These are phyloP conservation scores for Pyricularia sp. DNA, from an alignment of 2,329 filamentous ascomycete species.

Conservation along the genomic window DNA sequence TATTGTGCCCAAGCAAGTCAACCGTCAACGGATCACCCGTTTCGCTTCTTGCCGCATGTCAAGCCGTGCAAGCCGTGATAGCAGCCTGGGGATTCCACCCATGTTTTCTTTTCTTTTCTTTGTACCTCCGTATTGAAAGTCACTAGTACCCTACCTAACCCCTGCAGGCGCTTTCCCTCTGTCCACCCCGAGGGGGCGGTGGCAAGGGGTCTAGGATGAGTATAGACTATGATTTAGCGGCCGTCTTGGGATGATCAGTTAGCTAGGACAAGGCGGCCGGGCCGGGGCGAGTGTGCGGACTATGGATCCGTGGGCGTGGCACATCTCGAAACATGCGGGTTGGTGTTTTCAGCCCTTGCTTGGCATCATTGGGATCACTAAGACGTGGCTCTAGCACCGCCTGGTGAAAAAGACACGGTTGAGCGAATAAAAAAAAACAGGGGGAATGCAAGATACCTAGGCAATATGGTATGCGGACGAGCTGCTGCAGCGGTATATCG, in stretches of 20 bases:
- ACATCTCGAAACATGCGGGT: no score
- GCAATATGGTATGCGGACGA: not conserved
- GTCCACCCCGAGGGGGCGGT: not conserved
- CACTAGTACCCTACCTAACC: not conserved
- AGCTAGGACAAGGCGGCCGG: no score
- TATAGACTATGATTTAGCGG: not conserved
- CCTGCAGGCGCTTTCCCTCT: not conserved
- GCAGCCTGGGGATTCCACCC: not conserved
- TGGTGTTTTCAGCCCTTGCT: no score
- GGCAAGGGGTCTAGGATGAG: no score
- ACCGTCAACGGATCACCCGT: not conserved
- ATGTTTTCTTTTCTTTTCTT: not conserved
- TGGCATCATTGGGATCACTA: no score
- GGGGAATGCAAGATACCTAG: no score
- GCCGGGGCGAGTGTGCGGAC: no score
- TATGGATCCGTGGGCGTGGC: no score
- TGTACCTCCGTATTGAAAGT: not conserved
- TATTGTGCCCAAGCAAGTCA: not conserved
- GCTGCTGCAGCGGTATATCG: not conserved
- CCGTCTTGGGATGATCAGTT: not conserved
- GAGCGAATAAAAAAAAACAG: no score
- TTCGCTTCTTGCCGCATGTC: not conserved
- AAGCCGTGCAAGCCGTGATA: not conserved
- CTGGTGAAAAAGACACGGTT: no score
- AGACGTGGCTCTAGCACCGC: no score